Base-by-base conservation (phyloP, 495 filamentous ascomycete species). In the Aspergillus wentii region DNA sequence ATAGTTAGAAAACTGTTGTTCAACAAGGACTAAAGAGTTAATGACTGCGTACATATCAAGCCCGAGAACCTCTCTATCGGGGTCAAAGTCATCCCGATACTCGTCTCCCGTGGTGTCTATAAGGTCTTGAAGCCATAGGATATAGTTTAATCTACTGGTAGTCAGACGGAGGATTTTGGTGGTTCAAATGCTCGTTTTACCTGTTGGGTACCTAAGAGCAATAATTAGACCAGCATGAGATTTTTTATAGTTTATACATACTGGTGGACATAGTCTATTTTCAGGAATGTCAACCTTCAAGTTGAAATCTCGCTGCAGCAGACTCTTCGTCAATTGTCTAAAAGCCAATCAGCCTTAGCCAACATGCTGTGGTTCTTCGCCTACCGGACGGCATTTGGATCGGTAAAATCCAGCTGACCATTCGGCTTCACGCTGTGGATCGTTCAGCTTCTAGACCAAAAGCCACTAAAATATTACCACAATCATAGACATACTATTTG, bases 211-310 rank as follows among this genome's bases (percentile, higher is more conserved):
- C 72, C 81, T 84, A 20, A 6, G 4, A 4, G 23, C 30, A 28
- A 47, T 22, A 51, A 27, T 38, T 25, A 36, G 25, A 13, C 11
- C 8, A 32, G 5, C 10, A 7, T 33, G 13, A 11, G 15, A 33
- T 4, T 16, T 8, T 18, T 23, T 15, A 31, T 25, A 14, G 9
- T 26, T 34, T n/a, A n/a, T 19, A 38, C 75, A 41, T 59, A 94
- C 85, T 16, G 92, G 87, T n/a, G 92, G 92, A 51, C 92, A 98
- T 5, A 98, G 70, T 33, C 92, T 74, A 60, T 94, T 80, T 15
- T 72, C 62, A 0, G 86, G 88, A 0, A 94, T 70, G 10, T 82
- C 68, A 6, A 96, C 67, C 4, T 68, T 45, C 2, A 97, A 53
- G 4, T 72, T 70, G 56, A 96, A 96, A 52, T 96, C 83, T 20